Percentiles rank a stretch among this genome's conserved stretches.
phyloP scores from a whole-genome alignment of 768 basidiomycete species.

The Cyathus striatus region DNA sequence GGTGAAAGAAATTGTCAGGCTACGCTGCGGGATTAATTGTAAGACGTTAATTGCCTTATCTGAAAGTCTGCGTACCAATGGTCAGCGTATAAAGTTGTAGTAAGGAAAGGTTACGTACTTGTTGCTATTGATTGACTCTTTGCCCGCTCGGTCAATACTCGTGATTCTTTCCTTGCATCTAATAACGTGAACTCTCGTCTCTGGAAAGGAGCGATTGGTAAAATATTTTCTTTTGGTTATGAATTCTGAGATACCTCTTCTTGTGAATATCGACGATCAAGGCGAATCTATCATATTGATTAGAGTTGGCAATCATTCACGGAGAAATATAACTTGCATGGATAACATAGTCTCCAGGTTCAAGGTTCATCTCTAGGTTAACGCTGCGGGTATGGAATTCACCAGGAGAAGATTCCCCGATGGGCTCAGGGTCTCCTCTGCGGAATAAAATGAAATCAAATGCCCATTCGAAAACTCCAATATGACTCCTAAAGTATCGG shows the following conservation, averaged over 20 bases:
- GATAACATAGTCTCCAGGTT: conserved; percentile 36
- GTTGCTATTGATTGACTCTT: conserved; percentile 10
- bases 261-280: conserved; percentile 7
- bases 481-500: conserved; percentile 37
- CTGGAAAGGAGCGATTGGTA: too few relatives aligned
- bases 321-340: conserved; percentile 19
- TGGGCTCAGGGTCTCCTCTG: conserved; percentile 28
- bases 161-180: conserved; percentile 5
- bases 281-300: conserved; percentile 6
- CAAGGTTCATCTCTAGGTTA: conserved; percentile 32
- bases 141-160: conserved; percentile 8
- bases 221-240: too few relatives aligned
- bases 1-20: neutral
- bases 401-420: conserved; percentile 26
- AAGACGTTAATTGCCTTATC: conserved; percentile 3
- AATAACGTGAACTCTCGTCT: too few relatives aligned
- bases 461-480: conserved; percentile 29
- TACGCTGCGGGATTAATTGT: neutral
- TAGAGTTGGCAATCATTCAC: neutral
- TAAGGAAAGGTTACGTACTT: conserved; percentile 7
- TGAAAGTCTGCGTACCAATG: conserved; percentile 7
- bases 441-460: conserved; percentile 45
- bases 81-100: neutral
- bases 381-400: conserved; percentile 27
- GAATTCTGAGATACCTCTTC: too few relatives aligned